Evolutionary conservation across 2,329 filamentous ascomycete species (phyloP), one percentile per base, ranked within the genome.

Genomic region (Claviceps pazoutovae): DNA sequence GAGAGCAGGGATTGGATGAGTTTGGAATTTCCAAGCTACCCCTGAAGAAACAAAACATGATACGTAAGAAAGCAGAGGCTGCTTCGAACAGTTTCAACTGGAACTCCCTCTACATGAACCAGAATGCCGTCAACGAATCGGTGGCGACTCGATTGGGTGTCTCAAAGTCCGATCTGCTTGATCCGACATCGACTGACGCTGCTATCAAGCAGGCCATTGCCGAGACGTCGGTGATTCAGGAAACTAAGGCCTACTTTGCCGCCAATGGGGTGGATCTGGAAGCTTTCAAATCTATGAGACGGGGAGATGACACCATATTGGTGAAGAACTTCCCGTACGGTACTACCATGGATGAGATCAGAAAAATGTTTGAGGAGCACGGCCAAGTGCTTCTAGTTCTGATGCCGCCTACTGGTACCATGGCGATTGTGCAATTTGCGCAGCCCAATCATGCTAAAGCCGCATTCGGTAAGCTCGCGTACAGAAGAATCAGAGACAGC

Each of bases 41-140:
- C 16, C 72, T 97, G 57, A 97, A 96, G 71, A 93, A 94, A 67
- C 93, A 97, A 67, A 88, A 88, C 60, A 79, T 94, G 61, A 86
- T 97, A 58, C 88, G 86, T 64, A 86, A 86, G 61, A 94, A 87
- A 69, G 78, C 83, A 48, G 84, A 91, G 60, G 87, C 90, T 21
- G 77, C 86, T 8, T 84, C 83, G 34, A 81, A 78, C 48, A 82
- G 79, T 1, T 97, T 97, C 71, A 95, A 91, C 65, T 98, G 93
- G 93, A 98, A 98, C 72, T 91, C 90, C n/a, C 74, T 98, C n/a
- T 98, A 93, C 68, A 94, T 98, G 86, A 96, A 86, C 68, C 86
- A 88, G 70, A 90, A 98, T 71, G 88, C 93, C 49, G 89, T 98
- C 50, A 90, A 96, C 69, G 82, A 87, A 48, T 94, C 90, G 5